A percentile compares a stretch with the other conserved stretches of the same genome.
Conservation (phyloP, 129 eudicot genomes). For the Oenanthe sinensis region DNA sequence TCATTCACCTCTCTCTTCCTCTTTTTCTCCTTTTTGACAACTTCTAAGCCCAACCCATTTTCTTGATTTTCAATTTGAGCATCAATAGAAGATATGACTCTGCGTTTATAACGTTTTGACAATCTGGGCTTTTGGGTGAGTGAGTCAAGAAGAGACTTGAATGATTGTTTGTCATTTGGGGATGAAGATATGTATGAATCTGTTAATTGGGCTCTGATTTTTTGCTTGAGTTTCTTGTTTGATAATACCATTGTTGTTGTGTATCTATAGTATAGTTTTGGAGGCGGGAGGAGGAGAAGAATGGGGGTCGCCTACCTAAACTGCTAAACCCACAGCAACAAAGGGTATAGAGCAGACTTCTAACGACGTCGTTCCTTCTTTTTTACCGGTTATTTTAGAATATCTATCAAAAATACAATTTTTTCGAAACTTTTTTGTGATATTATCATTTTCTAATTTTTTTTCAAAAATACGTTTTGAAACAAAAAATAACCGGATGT, state of each 20-base stretch:
- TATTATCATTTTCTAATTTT: too few species aligned
- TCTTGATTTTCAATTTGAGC: neutral
- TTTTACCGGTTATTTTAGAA: too few species aligned
- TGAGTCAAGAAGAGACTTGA: slow-evolving; percentile 31
- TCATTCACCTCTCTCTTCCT: slow-evolving; percentile 21
- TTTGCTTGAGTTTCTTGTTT: slow-evolving; percentile 80
- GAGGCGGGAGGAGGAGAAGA: slow-evolving; percentile 1
- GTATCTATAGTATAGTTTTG: neutral
- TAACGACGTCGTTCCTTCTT: neutral
- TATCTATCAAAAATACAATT: too few species aligned
- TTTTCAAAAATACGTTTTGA: too few species aligned
- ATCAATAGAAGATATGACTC: slow-evolving; percentile 5
- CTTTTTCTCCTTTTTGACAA: slow-evolving; percentile 1
- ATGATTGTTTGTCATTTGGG: slow-evolving; percentile 22
- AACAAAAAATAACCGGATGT: too few species aligned
- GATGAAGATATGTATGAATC: slow-evolving; percentile 24
- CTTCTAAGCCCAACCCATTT: slow-evolving; percentile 9
- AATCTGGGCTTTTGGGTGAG: slow-evolving; percentile 41
- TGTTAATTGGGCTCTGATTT: slow-evolving; percentile 46
- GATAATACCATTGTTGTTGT: slow-evolving; percentile 51
- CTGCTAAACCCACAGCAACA: neutral
- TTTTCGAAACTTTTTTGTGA: too few species aligned
- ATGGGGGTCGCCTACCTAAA: neutral
- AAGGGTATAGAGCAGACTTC: neutral
- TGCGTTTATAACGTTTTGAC: slow-evolving; percentile 67